A percentile compares a stretch with the other conserved stretches of the same genome.
Evolutionary conservation across 352 stramenopile species (phyloP).

Genomic region (Globisporangium nodosum): DNA sequence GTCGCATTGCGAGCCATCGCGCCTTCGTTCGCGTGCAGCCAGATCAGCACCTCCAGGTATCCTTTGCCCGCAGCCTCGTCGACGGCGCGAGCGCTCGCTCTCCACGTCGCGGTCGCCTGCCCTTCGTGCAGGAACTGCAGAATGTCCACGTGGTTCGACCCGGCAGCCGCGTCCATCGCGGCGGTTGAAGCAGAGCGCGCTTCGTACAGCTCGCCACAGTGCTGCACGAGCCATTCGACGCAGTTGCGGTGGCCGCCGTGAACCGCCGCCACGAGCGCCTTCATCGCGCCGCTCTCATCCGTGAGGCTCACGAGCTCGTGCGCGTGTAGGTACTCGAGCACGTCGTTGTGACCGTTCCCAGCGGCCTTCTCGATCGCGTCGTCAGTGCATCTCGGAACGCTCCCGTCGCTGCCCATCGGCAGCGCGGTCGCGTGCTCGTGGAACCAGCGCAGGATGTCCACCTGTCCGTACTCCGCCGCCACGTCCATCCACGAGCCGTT

Average conservation of each 20-base stretch:
- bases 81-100: conserved; percentile 48
- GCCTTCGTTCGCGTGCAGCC: conserved; percentile 35
- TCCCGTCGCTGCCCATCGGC: conserved; percentile 49
- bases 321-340: conserved; percentile 48
- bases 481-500: conserved; percentile 71
- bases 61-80: conserved; percentile 51
- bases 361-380: conserved; percentile 62
- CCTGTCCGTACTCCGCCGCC: conserved; percentile 57
- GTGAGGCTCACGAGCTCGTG: conserved; percentile 47
- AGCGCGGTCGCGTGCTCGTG: conserved; percentile 50
- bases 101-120: conserved; percentile 31
- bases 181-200: conserved; percentile 22
- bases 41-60: conserved; percentile 41
- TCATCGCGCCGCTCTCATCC: conserved; percentile 40
- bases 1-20: conserved; percentile 3
- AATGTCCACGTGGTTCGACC: conserved; percentile 47
- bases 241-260: conserved; percentile 43
- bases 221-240: conserved; percentile 49
- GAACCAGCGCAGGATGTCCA: conserved; percentile 62
- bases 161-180: conserved; percentile 50
- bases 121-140: conserved; percentile 42
- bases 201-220: conserved; percentile 38
- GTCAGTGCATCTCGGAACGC: conserved; percentile 37
- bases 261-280: conserved; percentile 47
- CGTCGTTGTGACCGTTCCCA: conserved; percentile 52